Evolutionary conservation across 345 rosid species (phyloP).

Genomic region (Eucalyptus caleyi): DNA sequence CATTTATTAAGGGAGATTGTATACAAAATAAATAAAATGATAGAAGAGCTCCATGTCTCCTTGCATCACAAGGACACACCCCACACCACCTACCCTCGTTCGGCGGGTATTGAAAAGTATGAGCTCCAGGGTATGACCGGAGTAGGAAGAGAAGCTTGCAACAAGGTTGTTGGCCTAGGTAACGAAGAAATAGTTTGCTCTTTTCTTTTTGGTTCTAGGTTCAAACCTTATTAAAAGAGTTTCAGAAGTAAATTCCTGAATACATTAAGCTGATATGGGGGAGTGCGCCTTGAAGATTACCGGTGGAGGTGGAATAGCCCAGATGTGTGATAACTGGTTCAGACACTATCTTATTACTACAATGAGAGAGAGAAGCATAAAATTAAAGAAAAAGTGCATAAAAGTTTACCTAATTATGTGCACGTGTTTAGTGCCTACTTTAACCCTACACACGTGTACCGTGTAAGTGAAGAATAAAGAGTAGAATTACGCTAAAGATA

Average conservation of each 20-base stretch:
- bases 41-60: neutral
- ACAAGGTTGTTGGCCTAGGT: neutral
- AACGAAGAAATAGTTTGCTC: neutral
- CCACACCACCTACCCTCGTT: neutral
- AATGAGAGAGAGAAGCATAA: neutral
- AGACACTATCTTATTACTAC: neutral
- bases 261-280: neutral
- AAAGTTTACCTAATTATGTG: neutral
- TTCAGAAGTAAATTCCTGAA: neutral
- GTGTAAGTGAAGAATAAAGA: neutral
- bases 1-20: neutral
- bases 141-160: neutral
- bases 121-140: neutral
- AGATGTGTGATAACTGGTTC: neutral
- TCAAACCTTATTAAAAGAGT: neutral
- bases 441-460: too few species aligned
- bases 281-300: neutral
- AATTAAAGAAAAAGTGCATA: neutral
- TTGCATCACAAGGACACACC: neutral
- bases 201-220: neutral
- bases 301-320: neutral
- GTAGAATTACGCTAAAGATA: neutral
- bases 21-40: neutral
- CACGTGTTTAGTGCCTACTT: neutral
- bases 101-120: neutral